Evolutionary conservation across 176 grass and related monocot genomes (phyloP), one percentile per base, ranked within the genome.

Genomic region (Musa itinerans): DNA sequence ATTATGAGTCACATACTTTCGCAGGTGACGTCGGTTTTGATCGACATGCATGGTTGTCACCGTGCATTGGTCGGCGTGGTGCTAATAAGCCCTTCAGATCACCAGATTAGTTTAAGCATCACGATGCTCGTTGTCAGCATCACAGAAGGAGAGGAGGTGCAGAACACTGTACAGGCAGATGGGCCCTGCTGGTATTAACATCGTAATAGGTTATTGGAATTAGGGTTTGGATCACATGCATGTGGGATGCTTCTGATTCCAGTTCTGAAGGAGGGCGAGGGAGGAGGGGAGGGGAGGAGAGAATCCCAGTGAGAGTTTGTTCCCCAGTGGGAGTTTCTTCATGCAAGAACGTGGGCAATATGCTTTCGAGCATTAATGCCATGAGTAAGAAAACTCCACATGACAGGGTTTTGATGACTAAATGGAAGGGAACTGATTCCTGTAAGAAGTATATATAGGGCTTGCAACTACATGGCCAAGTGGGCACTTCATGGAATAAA

Each of bases 241-340:
- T 64, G 34, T 43, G 34, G 61, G 61, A 64, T 64, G 61, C 61
- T 64, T 64, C 61, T 64, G 61, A 64, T 64, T 24, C 61, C 20
- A 64, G 61, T 9, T 22, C n/a, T 64, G 9, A 19, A 22, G 23
- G 23, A 11, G 7, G 20, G 20, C 20, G 58, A 64, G 20, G 59
- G 59, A 63, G 21, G 0, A 0, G 17, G 10, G 24, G 24, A 9
- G 59, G 19, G 61, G n/a, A 9, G 9, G 9, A 10, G 20, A 63
- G 61, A 63, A 63, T 63, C 61, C 61, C 61, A 63, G n/a, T 63
- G 61, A 64, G 16, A 64, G 61, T 20, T 24, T 64, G 61, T 11
- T 64, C 61, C 61, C 61, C 23, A 3, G 61, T 64, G 9, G 61
- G 61, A 64, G 12, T 63, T 63, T 24, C 20, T 64, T 64, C 61